Evolutionary conservation across 305 asterid genomes (phyloP).

Genomic region (Rubia peregrina): DNA sequence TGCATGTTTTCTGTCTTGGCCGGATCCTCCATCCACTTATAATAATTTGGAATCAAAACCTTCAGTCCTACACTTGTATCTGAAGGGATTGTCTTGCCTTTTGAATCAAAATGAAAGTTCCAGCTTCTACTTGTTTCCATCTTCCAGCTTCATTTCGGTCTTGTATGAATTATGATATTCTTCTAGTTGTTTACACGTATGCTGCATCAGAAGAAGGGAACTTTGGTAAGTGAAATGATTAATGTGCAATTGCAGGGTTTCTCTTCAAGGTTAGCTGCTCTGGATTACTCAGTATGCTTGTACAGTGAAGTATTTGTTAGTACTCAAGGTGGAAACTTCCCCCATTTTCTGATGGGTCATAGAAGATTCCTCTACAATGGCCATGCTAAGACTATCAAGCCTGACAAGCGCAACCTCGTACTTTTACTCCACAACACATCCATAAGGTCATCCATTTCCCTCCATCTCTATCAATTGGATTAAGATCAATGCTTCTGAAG

Average conservation of each 20-base stretch:
- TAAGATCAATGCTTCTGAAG: background rate
- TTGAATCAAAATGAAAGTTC: background rate
- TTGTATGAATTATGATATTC: background rate
- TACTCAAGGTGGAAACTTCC: conserved; percentile 94
- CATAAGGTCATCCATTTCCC: conserved; percentile 41
- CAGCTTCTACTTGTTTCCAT: background rate
- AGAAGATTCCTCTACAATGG: conserved; percentile 72
- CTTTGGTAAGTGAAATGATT: background rate
- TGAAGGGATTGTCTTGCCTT: background rate
- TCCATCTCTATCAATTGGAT: too few species aligned
- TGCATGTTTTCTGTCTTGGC: background rate
- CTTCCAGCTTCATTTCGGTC: background rate
- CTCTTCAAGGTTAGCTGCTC: conserved; percentile 81
- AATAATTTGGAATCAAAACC: background rate
- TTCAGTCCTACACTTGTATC: background rate
- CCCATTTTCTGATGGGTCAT: conserved; percentile 87
- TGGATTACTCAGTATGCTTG: conserved; percentile 82
- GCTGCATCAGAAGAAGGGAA: background rate
- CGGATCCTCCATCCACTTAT: background rate
- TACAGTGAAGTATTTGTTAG: conserved; percentile 82
- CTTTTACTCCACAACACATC: conserved; percentile 57
- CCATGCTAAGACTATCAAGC: conserved; percentile 77
- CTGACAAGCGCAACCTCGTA: conserved; percentile 70
- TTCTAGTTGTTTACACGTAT: background rate
- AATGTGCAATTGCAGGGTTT: conserved; percentile 36